Conservation (phyloP, 441 rosid species). For the Capsella rubella region DNA sequence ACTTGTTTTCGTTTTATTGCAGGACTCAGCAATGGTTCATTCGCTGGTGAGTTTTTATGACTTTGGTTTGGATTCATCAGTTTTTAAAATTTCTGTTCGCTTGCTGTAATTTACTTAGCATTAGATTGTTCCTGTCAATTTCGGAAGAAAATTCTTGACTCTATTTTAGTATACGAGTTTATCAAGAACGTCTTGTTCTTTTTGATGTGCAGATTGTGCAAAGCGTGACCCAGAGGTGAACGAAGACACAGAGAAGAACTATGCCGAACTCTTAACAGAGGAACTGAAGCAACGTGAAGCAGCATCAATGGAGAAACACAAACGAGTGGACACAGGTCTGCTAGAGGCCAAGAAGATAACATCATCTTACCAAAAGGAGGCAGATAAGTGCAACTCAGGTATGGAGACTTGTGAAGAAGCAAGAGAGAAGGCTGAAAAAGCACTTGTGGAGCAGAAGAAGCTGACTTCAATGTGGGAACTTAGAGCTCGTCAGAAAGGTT, state of each 20-base stretch:
- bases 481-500: constrained; percentile 87
- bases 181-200: not conserved
- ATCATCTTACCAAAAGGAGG: constrained; percentile 94
- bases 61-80: constrained; percentile 8
- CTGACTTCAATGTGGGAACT: constrained; percentile 72
- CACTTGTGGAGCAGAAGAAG: constrained; percentile 77
- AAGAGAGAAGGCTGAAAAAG: constrained; percentile 80
- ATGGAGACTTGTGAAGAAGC: constrained; percentile 99
- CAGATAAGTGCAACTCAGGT: constrained; percentile 94
- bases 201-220: constrained; percentile 61
- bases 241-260: constrained; percentile 86
- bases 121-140: not conserved
- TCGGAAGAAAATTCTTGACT: not conserved
- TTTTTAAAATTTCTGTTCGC: not conserved
- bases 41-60: constrained; percentile 63
- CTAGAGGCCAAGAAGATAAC: constrained; percentile 93
- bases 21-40: constrained; percentile 79
- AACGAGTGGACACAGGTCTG: constrained; percentile 69
- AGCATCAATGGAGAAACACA: constrained; percentile 80
- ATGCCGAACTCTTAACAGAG: constrained; percentile 73
- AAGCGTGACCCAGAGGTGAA: constrained; percentile 85
- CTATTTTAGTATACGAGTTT: not conserved
- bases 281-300: constrained; percentile 83
- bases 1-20: constrained; percentile 44
- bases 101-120: not conserved